Base-by-base conservation (phyloP, 805 yeast species). In the Metschnikowia aberdeeniae region DNA sequence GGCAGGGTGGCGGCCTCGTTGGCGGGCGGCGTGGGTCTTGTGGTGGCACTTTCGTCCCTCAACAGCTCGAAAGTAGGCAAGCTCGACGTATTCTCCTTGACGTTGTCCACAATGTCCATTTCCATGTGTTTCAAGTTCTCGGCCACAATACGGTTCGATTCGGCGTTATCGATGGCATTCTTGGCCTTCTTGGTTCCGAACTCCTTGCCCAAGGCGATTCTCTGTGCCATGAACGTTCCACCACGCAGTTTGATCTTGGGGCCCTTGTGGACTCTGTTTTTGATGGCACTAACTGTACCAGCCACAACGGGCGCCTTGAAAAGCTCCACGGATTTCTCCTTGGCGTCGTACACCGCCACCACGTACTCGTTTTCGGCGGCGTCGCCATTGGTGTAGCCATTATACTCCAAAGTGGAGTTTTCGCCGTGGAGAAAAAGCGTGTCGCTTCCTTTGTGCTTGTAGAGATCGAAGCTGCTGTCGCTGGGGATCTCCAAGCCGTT, bases 151-250 rank as follows among this genome's bases (percentile, higher is more conserved):
- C 86, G 77, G 68, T 93, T 93, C 64, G 85, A 81, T 58, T 84
- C 93, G 57, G 81, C 67, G 61, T 84, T 92, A 42, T 78, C 70
- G 58, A 93, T 86, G 30, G 95, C 95, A 56, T 88, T 85, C 71
- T 89, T 92, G 51, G 97, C 97, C 70, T 82, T 90, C 70, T 87
- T 90, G 46, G 99, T 92, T 76, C 99, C 99, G 57, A 93, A 93
- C 3, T 93, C 95, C 67, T 89, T 92, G 60, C 99, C 99, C 60
- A 93, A 76, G 1, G 88, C 85, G 45, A 80, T 86, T 63, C 97
- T 79, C 67, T 87, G 88, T 13, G 73, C 69, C 47, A 76, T 70
- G 55, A 75, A 67, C 50, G 70, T 67, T 32, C 69, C 67, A 29
- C 77, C 78, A 7, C 69, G 66, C 61, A 80, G 85, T 66, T 77